Conservation (phyloP, 805 yeast species). For the Pichia cephalocereana region DNA sequence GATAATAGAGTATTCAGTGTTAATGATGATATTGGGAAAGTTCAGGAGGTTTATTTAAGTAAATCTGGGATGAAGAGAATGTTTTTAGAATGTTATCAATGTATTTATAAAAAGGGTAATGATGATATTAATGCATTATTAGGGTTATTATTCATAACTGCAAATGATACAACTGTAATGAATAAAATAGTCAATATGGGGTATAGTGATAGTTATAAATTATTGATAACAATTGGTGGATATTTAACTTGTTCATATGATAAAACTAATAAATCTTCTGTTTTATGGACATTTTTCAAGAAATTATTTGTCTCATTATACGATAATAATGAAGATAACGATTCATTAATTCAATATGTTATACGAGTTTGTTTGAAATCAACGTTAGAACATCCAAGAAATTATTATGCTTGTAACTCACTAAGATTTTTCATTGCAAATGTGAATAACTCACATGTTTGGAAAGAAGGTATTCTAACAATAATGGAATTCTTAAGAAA, state of each 20-base stretch:
- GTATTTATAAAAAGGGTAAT: slow-evolving; percentile 1
- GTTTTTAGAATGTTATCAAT: slow-evolving; percentile 14
- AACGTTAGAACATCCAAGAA: slow-evolving; percentile 32
- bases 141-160: slow-evolving; percentile 21
- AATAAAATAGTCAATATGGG: no score
- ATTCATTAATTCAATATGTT: no score
- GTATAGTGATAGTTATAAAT: background rate
- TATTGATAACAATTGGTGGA: slow-evolving; percentile 2
- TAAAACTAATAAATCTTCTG: slow-evolving; percentile 27
- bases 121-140: slow-evolving; percentile 9
- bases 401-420: slow-evolving; percentile 41
- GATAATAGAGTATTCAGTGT: background rate
- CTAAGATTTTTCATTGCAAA: slow-evolving; percentile 16
- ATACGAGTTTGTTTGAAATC: slow-evolving; percentile 25
- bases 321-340: no score
- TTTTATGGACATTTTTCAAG: slow-evolving; percentile 23
- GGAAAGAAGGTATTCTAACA: no score
- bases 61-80: slow-evolving; percentile 9
- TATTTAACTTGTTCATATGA: slow-evolving; percentile 19
- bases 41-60: slow-evolving; percentile 12
- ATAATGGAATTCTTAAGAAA: background rate
- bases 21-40: background rate
- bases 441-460: background rate
- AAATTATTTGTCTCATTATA: slow-evolving; percentile 4
- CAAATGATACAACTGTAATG: slow-evolving; percentile 14